These are phyloP conservation scores for Mucor lusitanicus DNA, from an alignment of 371 early-diverging fungal species.

Conservation along the genomic window DNA sequence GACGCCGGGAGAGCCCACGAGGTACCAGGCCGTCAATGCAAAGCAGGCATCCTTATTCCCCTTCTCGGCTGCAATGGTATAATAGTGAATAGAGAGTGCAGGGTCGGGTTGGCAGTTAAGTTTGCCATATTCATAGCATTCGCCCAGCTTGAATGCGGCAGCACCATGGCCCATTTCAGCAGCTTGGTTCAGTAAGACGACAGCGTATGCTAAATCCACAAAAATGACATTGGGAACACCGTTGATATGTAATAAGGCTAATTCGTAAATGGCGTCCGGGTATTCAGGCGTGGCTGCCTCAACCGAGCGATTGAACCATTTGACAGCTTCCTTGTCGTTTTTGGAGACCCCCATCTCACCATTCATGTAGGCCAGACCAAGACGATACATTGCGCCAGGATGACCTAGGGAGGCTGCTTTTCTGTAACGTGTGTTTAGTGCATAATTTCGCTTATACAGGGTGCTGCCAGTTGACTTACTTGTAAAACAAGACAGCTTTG, in stretches of 20 bases:
- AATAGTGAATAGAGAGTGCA: constrained; percentile 71
- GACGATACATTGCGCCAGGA: constrained; percentile 76
- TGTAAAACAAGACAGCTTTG: constrained; percentile 71
- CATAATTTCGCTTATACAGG: not conserved
- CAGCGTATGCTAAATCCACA: constrained; percentile 73
- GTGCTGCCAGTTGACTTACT: constrained; percentile 28
- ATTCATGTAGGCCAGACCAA: constrained; percentile 74
- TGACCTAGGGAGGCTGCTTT: constrained; percentile 76
- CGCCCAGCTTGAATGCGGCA: constrained; percentile 77
- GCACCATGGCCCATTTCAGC: constrained; percentile 79
- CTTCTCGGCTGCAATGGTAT: constrained; percentile 82
- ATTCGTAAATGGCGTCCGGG: constrained; percentile 81
- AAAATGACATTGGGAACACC: constrained; percentile 74
- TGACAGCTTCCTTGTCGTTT: constrained; percentile 75
- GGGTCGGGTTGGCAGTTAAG: constrained; percentile 68
- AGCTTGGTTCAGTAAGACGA: constrained; percentile 73
- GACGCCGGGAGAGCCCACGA: constrained; percentile 80
- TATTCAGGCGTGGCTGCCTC: constrained; percentile 75
- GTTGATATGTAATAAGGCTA: constrained; percentile 71
- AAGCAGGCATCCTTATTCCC: constrained; percentile 90
- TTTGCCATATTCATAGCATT: constrained; percentile 80
- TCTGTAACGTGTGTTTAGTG: constrained; percentile 25
- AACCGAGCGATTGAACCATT: constrained; percentile 78
- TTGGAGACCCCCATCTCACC: constrained; percentile 68
- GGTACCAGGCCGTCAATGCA: constrained; percentile 89